Evolutionary conservation across 768 basidiomycete species (phyloP), one percentile per base, ranked within the genome.

Genomic region (Kwoniella pini): DNA sequence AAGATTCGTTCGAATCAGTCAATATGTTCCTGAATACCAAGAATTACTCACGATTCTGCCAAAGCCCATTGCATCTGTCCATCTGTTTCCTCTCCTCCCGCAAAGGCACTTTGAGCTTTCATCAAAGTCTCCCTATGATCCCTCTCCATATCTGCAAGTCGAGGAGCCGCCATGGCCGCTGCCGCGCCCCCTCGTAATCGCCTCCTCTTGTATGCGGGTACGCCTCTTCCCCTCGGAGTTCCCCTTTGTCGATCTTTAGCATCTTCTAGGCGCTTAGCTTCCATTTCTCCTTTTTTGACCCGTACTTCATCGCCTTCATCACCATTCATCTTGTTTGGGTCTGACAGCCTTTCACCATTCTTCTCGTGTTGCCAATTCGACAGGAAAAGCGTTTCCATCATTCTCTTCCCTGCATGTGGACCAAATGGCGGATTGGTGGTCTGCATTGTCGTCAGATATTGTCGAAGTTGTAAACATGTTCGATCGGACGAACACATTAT

Each of bases 401-500:
- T 88, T 22, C 70, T 79, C 39, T 84, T 82, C 0, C 90, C 94
- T 3, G 84, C 72, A 24, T 58, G 44, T 17, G 63, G 58, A 12
- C 70, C 70, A 53, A 74, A 74, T 2, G 70, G 62, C 0, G 72
- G 72, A 24, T 75, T 69, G 2, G 67, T 69, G 12, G 65, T 66
- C 22, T 69, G 59, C 81, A 88, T 85, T 0, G 81, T 80, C 0
- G 86, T 84, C 6, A 98, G 83, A 78, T 90, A 98, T 62, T 93
- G 88, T 1, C 85, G 85, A 21, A 98, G 80, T 43, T 89, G 83
- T 19, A 82, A 82, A 68, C 87, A 88, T 0, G 88, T 88, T 33
- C 86, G 83, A 17, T 87, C 83, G 0, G 92, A 91, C 0, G 87
- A 86, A 2, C 88, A 85, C 93, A 99, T 95, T 57, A 98, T 82